Base-by-base conservation (phyloP, 192 early-diverging fungal genomes). In the Obelidium mucronatum region DNA sequence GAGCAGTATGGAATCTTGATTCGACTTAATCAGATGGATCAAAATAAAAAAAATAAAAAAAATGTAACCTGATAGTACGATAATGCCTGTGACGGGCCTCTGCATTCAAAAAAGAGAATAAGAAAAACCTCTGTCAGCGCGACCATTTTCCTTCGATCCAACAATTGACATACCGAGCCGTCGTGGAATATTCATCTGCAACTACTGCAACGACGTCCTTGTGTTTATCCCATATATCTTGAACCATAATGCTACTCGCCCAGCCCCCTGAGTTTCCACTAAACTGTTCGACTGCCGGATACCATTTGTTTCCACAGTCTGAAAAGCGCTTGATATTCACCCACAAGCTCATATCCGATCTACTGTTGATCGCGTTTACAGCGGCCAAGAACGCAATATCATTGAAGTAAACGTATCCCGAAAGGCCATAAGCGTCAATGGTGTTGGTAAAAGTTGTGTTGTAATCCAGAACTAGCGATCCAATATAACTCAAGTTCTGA, bases 261-360 rank as follows among this genome's bases (percentile, higher is more conserved):
- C 24, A 65, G 11, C 63, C 63, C 1, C 19, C 63, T 2, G 19
- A 22, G n/a, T 8, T 22, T 11, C 63, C 63, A 2, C 11, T 36
- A 17, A 39, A 65, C 19, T 24, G 35, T 35, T 65, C 63, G 15
- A 26, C 63, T 24, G 8, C 37, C 17, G 31, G 34, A 37, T 65
- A 65, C 31, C 37, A 65, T n/a, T n/a, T n/a, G 24, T 24, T 17
- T 13, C 63, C 63, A 26, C 63, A 65, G 35, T 65, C 63, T 19
- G 34, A 39, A 35, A 65, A 65, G 6, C 63, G 11, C 6, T 34
- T 40, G 1, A 65, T 13, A 26, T 65, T 65, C 3, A 65, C 63
- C 15, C 39, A 26, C 1, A 65, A 24, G 19, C 19, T 26, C 8
- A 65, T 36, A 2, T 30, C 39, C 15, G 63, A 36, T 22, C 39